A percentile compares a stretch with the other conserved stretches of the same genome.
Conservation (phyloP, 805 yeast species). For the Candida insectorum region DNA sequence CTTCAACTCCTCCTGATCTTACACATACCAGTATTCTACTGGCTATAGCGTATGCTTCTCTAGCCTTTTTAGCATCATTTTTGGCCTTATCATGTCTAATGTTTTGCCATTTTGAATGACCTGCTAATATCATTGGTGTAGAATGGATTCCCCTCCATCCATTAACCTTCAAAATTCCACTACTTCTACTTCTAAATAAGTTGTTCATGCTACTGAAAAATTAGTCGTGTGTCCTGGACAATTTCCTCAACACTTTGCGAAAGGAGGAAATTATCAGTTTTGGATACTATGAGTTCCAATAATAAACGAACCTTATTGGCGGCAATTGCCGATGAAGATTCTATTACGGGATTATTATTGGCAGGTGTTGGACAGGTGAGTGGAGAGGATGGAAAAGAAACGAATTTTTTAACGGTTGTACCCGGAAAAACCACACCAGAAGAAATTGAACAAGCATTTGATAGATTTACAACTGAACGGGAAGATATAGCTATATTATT, state of each 20-base stretch:
- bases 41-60: conserved; percentile 67
- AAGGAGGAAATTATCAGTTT: not conserved
- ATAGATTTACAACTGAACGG: conserved; percentile 64
- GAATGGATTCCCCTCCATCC: conserved; percentile 12
- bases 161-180: not conserved
- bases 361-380: conserved; percentile 94
- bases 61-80: conserved; percentile 77
- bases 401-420: conserved; percentile 77
- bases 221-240: too few species aligned
- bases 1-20: conserved; percentile 66
- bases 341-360: conserved; percentile 90
- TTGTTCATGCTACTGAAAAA: too few species aligned
- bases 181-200: too few species aligned
- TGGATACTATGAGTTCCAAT: conserved; percentile 26
- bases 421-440: conserved; percentile 77
- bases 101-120: conserved; percentile 95
- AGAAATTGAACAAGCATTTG: conserved; percentile 72
- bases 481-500: conserved; percentile 90
- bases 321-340: conserved; percentile 96
- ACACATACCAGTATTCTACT: conserved; percentile 74
- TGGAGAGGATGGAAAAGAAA: conserved; percentile 57
- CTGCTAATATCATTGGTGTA: conserved; percentile 41
- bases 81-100: conserved; percentile 93
- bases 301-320: conserved; percentile 79
- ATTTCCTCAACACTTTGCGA: too few species aligned